These are phyloP conservation scores for Rhypophila decipiens DNA, from an alignment of 495 filamentous ascomycete genomes.

Conservation along the genomic window DNA sequence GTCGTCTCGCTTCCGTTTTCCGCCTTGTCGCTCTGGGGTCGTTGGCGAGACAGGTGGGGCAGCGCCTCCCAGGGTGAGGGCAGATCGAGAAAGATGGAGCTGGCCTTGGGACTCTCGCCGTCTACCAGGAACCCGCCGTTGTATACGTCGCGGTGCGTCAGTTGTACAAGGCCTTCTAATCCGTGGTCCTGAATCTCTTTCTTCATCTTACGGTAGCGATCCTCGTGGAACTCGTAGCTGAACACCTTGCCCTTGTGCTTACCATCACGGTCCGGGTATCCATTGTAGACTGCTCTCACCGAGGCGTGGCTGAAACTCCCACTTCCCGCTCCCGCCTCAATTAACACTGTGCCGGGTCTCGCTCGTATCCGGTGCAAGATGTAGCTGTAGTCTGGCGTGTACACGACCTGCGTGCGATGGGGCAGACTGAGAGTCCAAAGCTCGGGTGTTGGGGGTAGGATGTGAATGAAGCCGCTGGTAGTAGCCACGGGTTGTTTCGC, in stretches of 20 bases:
- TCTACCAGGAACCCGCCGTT: constrained; percentile 33
- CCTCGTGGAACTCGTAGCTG: constrained; percentile 89
- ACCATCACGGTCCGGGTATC: constrained; percentile 47
- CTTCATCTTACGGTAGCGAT: constrained; percentile 63
- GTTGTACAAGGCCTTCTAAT: constrained; percentile 61
- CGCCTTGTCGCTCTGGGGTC: constrained; percentile 18
- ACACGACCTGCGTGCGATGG: constrained; percentile 95
- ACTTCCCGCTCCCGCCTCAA: constrained; percentile 92
- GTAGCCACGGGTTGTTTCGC: constrained; percentile 51
- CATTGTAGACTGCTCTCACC: constrained; percentile 80
- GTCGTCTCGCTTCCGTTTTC: constrained; percentile 3
- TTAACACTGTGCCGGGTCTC: constrained; percentile 69
- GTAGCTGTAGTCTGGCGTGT: constrained; percentile 95
- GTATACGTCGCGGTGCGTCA: constrained; percentile 93
- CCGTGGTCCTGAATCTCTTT: constrained; percentile 71
- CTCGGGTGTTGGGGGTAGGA: constrained; percentile 88
- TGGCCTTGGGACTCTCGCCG: not conserved
- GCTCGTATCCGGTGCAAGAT: constrained; percentile 82
- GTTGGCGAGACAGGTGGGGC: constrained; percentile 66
- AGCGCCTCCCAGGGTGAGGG: constrained; percentile 91
- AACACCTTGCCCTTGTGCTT: constrained; percentile 65
- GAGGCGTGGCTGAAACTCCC: constrained; percentile 93
- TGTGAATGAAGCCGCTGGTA: constrained; percentile 77
- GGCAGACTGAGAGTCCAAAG: constrained; percentile 85
- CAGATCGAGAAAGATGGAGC: constrained; percentile 73